Conservation (phyloP, 371 early-diverging fungal genomes). For the Chytridiales sp. region DNA sequence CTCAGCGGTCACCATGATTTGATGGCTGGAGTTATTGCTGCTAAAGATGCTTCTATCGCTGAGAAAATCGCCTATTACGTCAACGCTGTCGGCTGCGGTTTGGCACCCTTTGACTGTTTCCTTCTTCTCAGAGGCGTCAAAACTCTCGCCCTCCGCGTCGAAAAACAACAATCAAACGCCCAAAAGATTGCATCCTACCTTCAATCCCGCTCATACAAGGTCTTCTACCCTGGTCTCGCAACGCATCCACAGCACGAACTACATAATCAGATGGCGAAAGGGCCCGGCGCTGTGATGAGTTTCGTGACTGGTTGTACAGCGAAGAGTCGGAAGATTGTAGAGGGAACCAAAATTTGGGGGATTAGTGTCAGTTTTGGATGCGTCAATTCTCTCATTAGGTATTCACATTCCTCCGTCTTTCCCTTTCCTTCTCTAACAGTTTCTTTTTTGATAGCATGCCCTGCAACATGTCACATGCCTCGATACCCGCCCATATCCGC, state of each 20-base stretch:
- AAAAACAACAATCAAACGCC: slow-evolving; percentile 76
- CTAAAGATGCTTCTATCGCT: slow-evolving; percentile 65
- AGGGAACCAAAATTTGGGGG: slow-evolving; percentile 79
- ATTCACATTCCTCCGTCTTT: slow-evolving; percentile 9
- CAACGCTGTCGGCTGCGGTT: slow-evolving; percentile 89
- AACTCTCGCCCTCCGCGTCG: slow-evolving; percentile 86
- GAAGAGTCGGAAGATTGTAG: slow-evolving; percentile 79
- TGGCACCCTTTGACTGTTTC: slow-evolving; percentile 86
- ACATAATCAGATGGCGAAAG: slow-evolving; percentile 73
- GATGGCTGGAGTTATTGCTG: slow-evolving; percentile 87
- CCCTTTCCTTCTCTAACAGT: background rate
- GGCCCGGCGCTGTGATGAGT: slow-evolving; percentile 92
- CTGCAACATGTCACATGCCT: slow-evolving; percentile 96
- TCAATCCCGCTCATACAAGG: slow-evolving; percentile 71
- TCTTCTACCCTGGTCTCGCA: slow-evolving; percentile 84
- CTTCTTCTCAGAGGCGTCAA: slow-evolving; percentile 84
- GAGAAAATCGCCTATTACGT: slow-evolving; percentile 80
- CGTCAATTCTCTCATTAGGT: slow-evolving; percentile 93
- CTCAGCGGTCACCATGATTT: slow-evolving; percentile 91
- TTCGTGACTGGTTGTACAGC: slow-evolving; percentile 89
- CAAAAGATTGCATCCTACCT: slow-evolving; percentile 77
- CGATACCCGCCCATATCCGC: slow-evolving; percentile 88
- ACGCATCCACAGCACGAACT: slow-evolving; percentile 87
- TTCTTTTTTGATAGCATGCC: slow-evolving; percentile 72
- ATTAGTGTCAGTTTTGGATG: slow-evolving; percentile 96